Conservation (phyloP, 2,329 filamentous ascomycete species). For the Neospermospora avenae region DNA sequence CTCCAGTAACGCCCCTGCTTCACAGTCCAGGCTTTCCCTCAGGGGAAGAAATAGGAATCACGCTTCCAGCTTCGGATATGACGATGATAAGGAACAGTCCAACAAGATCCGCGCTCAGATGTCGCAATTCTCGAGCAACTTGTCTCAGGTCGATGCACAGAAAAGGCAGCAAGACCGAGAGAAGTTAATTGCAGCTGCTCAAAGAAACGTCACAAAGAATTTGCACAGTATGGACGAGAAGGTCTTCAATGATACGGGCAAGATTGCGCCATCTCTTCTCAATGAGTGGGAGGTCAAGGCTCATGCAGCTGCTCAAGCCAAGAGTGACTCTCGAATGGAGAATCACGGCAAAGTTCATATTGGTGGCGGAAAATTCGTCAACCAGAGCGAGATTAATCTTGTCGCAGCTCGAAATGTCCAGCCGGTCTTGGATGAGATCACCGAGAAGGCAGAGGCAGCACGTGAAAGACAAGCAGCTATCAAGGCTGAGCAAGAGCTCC, state of each 20-base stretch:
- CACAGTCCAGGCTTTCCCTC: constrained; percentile 48
- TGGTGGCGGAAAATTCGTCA: constrained; percentile 77
- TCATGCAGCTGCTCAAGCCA: constrained; percentile 62
- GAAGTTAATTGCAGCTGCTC: constrained; percentile 71
- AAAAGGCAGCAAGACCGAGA: constrained; percentile 75
- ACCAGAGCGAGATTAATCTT: constrained; percentile 72
- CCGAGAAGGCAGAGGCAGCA: constrained; percentile 71
- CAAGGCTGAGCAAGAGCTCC: constrained; percentile 61
- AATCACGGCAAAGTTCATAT: constrained; percentile 63
- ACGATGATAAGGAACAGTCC: constrained; percentile 58
- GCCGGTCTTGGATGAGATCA: constrained; percentile 81
- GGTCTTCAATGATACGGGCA: constrained; percentile 73
- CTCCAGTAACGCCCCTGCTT: constrained; percentile 64
- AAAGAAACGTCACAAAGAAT: constrained; percentile 78
- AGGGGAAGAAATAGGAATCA: constrained; percentile 58
- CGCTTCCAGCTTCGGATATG: constrained; percentile 62
- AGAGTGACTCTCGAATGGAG: constrained; percentile 57
- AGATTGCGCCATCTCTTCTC: constrained; percentile 63
- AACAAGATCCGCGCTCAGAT: constrained; percentile 74
- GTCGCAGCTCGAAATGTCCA: constrained; percentile 76
- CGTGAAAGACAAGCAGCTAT: constrained; percentile 62
- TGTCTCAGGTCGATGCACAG: constrained; percentile 66
- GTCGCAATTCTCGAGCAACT: constrained; percentile 67
- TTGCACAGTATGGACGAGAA: constrained; percentile 80
- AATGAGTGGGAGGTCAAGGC: constrained; percentile 80